Base-by-base conservation (phyloP, 768 basidiomycete genomes). In the Cystofilobasidium capitatum region DNA sequence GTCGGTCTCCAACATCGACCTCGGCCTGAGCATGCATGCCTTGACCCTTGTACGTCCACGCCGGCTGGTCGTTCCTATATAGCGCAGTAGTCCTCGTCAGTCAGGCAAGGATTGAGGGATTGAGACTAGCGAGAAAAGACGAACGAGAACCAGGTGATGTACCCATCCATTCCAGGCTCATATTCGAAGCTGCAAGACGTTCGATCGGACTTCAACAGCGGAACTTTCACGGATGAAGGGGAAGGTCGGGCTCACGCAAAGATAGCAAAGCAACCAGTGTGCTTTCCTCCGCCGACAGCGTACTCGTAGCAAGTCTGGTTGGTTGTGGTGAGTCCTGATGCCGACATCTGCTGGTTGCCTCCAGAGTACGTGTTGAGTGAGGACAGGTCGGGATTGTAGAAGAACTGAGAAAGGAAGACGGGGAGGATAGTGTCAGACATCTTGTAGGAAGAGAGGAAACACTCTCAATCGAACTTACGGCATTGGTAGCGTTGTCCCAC, bases 191-290 rank as follows among this genome's bases (percentile, higher is more conserved):
- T n/a, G n/a, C n/a, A n/a, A n/a, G n/a, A n/a, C n/a, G n/a, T n/a
- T n/a, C n/a, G n/a, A n/a, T n/a, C n/a, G n/a, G n/a, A n/a, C n/a
- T n/a, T n/a, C n/a, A n/a, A n/a, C n/a, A n/a, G n/a, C n/a, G n/a
- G n/a, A n/a, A n/a, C n/a, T n/a, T n/a, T n/a, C n/a, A n/a, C n/a
- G n/a, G n/a, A n/a, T n/a, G 26, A 10, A 6, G 6, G 20, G 20
- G 6, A 55, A n/a, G n/a, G n/a, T n/a, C n/a, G n/a, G n/a, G n/a
- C 54, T 55, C 88, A 89, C 2, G 87, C 91, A 74, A 88, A 94
- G 1, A 83, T 78, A 5, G 84, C 80, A 73, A 81, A 87, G 73
- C 86, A 84, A 29, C 73, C 64, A 16, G 75, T 33, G 17, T 40
- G 73, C 66, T 79, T 71, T 75, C 76, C 81, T 13, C 26, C 22